Percentiles rank a stretch among this genome's conserved stretches.
Evolutionary conservation across 139 green algal genomes (phyloP).

Genomic region (Auxenochlorella pyrenoidosa): DNA sequence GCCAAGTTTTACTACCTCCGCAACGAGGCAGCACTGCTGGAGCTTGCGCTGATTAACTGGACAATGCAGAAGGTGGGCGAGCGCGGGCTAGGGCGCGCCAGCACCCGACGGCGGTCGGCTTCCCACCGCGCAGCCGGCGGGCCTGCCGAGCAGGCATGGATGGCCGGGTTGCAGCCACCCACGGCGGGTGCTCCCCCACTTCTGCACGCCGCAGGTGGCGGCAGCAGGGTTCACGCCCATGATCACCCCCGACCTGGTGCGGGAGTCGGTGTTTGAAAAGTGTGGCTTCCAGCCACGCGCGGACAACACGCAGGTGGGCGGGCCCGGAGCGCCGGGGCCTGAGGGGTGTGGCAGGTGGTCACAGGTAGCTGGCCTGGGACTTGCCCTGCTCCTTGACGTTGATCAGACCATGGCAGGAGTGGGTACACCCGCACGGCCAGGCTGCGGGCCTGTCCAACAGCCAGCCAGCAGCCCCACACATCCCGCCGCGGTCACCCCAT

Average conservation of each 20-base stretch:
- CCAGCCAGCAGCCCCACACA: no score
- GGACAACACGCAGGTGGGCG: conserved; percentile 89
- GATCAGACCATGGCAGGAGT: no score
- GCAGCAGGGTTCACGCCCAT: conserved; percentile 87
- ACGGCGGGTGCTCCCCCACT: background rate
- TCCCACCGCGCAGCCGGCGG: background rate
- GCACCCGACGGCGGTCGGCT: background rate
- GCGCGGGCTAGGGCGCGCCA: background rate
- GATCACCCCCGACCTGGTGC: conserved; percentile 96
- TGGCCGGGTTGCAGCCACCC: no score
- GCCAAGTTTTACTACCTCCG: conserved; percentile 97
- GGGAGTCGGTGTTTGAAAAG: conserved; percentile 92
- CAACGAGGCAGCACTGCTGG: conserved; percentile 90
- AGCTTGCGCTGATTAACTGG: conserved; percentile 96
- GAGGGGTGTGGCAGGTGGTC: no score
- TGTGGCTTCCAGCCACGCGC: conserved; percentile 97
- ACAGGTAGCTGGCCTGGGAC: no score
- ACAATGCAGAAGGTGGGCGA: conserved; percentile 69
- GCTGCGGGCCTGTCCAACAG: no score
- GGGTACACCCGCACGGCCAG: no score
- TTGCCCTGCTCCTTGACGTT: no score
- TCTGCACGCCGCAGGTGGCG: conserved; percentile 39
- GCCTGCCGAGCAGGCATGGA: no score
- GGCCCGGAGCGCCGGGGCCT: background rate
- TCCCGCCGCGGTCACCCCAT: no score